phyloP scores from a whole-genome alignment of 768 basidiomycete species.

The Pleurotus salmoneostramineus region DNA sequence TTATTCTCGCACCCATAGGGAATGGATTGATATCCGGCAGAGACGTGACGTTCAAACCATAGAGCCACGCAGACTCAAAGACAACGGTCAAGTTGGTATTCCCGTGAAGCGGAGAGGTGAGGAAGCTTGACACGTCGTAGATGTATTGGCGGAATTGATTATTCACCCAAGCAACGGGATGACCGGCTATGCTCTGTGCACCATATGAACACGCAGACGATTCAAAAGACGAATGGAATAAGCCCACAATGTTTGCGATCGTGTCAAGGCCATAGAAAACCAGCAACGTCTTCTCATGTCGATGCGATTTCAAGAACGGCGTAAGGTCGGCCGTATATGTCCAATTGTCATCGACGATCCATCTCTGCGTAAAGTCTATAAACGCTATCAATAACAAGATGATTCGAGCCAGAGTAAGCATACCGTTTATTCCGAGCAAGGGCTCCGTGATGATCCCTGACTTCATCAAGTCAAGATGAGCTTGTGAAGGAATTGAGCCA shows the following conservation, averaged over 20 bases:
- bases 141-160: constrained; percentile 54
- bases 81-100: constrained; percentile 44
- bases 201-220: not conserved
- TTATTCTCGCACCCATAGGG: constrained; percentile 19
- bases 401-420: not conserved
- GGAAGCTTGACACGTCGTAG: constrained; percentile 44
- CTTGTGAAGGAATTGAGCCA: constrained; percentile 47
- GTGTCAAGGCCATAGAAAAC: constrained; percentile 59
- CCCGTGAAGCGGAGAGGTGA: constrained; percentile 23
- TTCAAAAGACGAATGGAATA: not conserved
- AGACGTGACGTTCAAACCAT: constrained; percentile 49
- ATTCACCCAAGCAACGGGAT: constrained; percentile 54
- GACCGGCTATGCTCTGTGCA: constrained; percentile 41
- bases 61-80: constrained; percentile 50
- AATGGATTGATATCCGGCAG: constrained; percentile 44
- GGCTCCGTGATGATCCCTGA: constrained; percentile 54
- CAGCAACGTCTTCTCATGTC: constrained; percentile 26
- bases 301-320: constrained; percentile 30
- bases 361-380: constrained; percentile 50
- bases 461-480: constrained; percentile 46
- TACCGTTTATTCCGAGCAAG: constrained; percentile 50
- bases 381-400: not conserved
- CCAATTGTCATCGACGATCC: constrained; percentile 56
- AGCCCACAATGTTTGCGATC: constrained; percentile 47
- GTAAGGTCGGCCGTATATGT: constrained; percentile 52